Evolutionary conservation across 1,284 basidiomycete genomes (phyloP).

Genomic region (Moesziomyces sp.): DNA sequence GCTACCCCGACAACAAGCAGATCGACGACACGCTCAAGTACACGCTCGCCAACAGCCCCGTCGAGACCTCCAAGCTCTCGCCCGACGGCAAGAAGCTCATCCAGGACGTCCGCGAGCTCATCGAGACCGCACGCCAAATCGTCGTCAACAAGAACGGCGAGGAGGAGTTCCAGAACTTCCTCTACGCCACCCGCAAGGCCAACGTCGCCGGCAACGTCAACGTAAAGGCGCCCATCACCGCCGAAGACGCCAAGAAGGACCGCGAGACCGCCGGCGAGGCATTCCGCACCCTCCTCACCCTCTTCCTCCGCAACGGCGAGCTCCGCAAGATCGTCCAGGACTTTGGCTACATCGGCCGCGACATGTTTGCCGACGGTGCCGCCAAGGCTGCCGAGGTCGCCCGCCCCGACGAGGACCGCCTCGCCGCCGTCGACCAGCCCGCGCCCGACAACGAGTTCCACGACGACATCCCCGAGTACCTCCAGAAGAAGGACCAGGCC

Average conservation of each 20-base stretch:
- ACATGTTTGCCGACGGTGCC: slow-evolving; percentile 82
- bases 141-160: slow-evolving; percentile 62
- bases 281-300: slow-evolving; percentile 60
- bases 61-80: slow-evolving; percentile 57
- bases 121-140: slow-evolving; percentile 55
- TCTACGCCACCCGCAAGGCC: slow-evolving; percentile 56
- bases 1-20: slow-evolving; percentile 64
- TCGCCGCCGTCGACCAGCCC: slow-evolving; percentile 78
- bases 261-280: slow-evolving; percentile 62
- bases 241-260: slow-evolving; percentile 60
- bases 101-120: slow-evolving; percentile 57
- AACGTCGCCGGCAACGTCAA: slow-evolving; percentile 47
- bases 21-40: slow-evolving; percentile 60
- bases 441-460: slow-evolving; percentile 68
- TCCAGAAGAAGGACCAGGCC: slow-evolving; percentile 66
- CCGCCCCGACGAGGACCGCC: slow-evolving; percentile 76
- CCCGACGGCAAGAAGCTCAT: slow-evolving; percentile 61
- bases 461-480: slow-evolving; percentile 70
- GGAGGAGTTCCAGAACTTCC: slow-evolving; percentile 65
- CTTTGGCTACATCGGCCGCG: slow-evolving; percentile 71
- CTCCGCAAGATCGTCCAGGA: slow-evolving; percentile 61
- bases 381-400: slow-evolving; percentile 79
- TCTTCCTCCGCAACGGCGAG: slow-evolving; percentile 65
- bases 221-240: slow-evolving; percentile 46
- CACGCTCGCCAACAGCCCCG: slow-evolving; percentile 54